Evolutionary conservation across 805 yeast species (phyloP), one percentile per base, ranked within the genome.

Genomic region (Nakazawaea holstii): DNA sequence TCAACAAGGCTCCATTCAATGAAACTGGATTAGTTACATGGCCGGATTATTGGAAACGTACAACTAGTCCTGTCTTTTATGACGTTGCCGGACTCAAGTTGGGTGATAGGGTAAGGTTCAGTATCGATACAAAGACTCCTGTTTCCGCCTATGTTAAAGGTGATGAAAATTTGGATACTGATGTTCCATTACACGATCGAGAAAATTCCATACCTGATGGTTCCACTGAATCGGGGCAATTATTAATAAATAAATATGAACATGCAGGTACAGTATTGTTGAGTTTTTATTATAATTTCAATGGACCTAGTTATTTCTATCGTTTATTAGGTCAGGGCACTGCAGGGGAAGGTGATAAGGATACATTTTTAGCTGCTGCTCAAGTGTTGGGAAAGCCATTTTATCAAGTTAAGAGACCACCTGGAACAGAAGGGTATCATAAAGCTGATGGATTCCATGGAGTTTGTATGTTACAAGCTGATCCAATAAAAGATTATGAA

Each of bases 11-110:
- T 43, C 84, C 88, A 1, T 87, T 77, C 62, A 52, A 50, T 4
- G 59, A 69, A 6, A 62, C 68, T 38, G 82, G 85, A 41, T 59
- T 79, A 54, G 64, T 82, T 8, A 55, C 78, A 30, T 77, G 82
- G 82, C 83, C 83, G 1, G 83, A 77, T 56, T 77, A 75, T 55
- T 77, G 83, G 83, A 70, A 72, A 53, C 64, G 83, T 36, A 73
- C 77, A 6, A 76, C 82, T 0, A 73, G 76, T 29, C 82, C 82
- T 3, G 56, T 57, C 30, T 77, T 67, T 54, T 77, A 74, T 54
- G 55, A 65, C 26, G 65, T 77, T 28, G 74, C 80, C 0, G 74
- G 70, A 6, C 24, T 20, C 20, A 42, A 53, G 17, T 38, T 66
- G n/a, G 62, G 64, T n/a, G 43, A 51, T 64, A 69, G 64, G 28